phyloP scores from a whole-genome alignment of 2,329 filamentous ascomycete species.

The Ilyonectria sp. region DNA sequence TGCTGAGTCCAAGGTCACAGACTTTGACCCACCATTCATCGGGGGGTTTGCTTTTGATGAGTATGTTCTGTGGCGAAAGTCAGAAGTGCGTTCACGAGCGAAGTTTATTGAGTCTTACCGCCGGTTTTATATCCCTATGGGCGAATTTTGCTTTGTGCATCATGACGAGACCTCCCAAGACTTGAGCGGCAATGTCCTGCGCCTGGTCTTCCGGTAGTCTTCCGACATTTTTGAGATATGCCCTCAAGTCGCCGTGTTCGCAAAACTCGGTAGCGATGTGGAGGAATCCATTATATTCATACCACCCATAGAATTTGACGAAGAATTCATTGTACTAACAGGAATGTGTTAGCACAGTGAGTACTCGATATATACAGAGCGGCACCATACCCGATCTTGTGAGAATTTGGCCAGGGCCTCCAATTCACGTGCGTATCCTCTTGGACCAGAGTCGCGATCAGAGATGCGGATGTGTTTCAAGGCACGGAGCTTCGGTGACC shows the following conservation, averaged over 20 bases:
- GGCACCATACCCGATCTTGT: constrained; percentile 8
- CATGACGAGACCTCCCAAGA: constrained; percentile 33
- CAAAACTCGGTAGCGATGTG: constrained; percentile 38
- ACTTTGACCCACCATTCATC: not conserved
- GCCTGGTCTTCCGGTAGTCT: constrained; percentile 21
- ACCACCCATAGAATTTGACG: constrained; percentile 35
- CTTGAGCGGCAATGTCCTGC: constrained; percentile 24
- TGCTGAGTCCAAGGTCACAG: constrained; percentile 15
- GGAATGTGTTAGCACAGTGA: not conserved
- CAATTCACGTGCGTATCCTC: constrained; percentile 3
- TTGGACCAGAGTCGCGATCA: not conserved
- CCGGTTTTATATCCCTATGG: constrained; percentile 40
- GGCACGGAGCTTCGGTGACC: not conserved
- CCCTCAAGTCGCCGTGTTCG: constrained; percentile 30
- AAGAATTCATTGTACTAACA: constrained; percentile 38
- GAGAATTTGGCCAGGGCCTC: constrained; percentile 32
- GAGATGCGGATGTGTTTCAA: constrained; percentile 12
- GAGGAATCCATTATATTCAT: not conserved
- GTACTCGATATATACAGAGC: not conserved
- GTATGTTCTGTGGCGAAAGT: constrained; percentile 31
- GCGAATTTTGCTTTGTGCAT: constrained; percentile 40
- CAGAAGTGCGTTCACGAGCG: not conserved
- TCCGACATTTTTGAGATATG: constrained; percentile 4
- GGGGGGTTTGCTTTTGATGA: constrained; percentile 36
- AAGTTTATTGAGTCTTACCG: constrained; percentile 1